A percentile compares a stretch with the other conserved stretches of the same genome.
Conservation (phyloP, 1,284 basidiomycete species). For the Ustilago tritici region DNA sequence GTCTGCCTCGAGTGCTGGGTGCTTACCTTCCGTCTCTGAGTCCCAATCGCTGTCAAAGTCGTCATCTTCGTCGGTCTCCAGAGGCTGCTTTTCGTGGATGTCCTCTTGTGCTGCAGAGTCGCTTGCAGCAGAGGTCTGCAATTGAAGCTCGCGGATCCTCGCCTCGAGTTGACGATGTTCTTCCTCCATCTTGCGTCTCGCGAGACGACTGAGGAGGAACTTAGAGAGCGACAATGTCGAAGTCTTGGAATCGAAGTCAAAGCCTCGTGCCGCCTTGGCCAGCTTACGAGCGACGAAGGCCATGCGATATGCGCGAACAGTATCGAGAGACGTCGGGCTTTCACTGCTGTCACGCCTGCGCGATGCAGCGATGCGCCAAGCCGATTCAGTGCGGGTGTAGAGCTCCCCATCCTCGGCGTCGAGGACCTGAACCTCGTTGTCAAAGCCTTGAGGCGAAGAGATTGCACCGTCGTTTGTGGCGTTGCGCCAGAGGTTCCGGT, state of each 20-base stretch:
- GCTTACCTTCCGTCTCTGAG: conserved; percentile 7
- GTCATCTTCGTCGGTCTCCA: conserved; percentile 42
- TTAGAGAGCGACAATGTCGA: conserved; percentile 74
- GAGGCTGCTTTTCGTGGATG: conserved; percentile 28
- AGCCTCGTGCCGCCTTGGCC: conserved; percentile 80
- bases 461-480: conserved; percentile 22
- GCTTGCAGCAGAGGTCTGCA: conserved; percentile 9
- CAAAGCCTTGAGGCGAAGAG: conserved; percentile 56
- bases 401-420: conserved; percentile 52
- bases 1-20: not conserved
- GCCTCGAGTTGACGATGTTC: conserved; percentile 61
- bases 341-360: conserved; percentile 81
- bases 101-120: conserved; percentile 22
- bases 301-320: conserved; percentile 75
- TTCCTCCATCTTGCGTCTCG: conserved; percentile 79
- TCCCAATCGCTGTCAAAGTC: conserved; percentile 43
- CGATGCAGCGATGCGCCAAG: conserved; percentile 75
- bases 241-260: conserved; percentile 74
- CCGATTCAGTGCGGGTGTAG: conserved; percentile 32
- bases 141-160: conserved; percentile 72
- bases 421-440: conserved; percentile 69
- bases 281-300: conserved; percentile 80
- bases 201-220: conserved; percentile 78
- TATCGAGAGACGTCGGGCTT: conserved; percentile 71
- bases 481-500: conserved; percentile 32